A percentile compares a stretch with the other conserved stretches of the same genome.
Evolutionary conservation across 2,329 filamentous ascomycete species (phyloP).

Genomic region (Mycosphaerelloides madeirae): DNA sequence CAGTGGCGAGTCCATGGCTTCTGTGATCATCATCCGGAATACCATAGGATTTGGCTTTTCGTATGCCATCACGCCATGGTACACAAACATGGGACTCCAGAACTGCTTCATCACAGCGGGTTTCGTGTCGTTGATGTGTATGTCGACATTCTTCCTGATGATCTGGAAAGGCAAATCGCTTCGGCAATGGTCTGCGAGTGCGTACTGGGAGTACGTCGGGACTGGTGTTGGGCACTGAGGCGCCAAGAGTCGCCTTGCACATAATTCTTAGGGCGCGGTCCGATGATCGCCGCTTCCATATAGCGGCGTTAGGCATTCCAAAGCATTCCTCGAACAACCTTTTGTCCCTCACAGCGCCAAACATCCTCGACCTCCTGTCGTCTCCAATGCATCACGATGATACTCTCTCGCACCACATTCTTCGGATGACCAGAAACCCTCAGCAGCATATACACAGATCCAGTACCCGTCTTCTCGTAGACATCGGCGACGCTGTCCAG

Average conservation of each 20-base stretch:
- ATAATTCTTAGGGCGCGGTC: background rate
- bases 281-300: background rate
- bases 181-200: conserved; percentile 10
- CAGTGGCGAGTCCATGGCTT: conserved; percentile 41
- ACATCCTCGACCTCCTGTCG: conserved; percentile 1
- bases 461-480: conserved; percentile 11
- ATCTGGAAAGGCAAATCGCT: conserved; percentile 20
- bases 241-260: no score
- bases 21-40: conserved; percentile 46
- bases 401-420: conserved; percentile 13
- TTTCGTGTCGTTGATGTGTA: conserved; percentile 14
- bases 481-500: conserved; percentile 10
- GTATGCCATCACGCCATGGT: conserved; percentile 48
- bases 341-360: conserved; percentile 14
- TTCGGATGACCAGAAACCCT: conserved; percentile 10
- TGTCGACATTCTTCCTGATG: conserved; percentile 19
- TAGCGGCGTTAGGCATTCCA: conserved; percentile 5
- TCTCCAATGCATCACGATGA: conserved; percentile 12
- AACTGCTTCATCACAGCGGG: conserved; percentile 35
- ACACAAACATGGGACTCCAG: conserved; percentile 37
- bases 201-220: conserved; percentile 16
- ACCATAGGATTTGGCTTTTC: conserved; percentile 44
- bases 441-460: conserved; percentile 8
- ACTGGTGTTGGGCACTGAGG: conserved; percentile 2
- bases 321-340: conserved; percentile 12